Conservation (phyloP, 139 green algal genomes). For the Chlorella sp. region DNA sequence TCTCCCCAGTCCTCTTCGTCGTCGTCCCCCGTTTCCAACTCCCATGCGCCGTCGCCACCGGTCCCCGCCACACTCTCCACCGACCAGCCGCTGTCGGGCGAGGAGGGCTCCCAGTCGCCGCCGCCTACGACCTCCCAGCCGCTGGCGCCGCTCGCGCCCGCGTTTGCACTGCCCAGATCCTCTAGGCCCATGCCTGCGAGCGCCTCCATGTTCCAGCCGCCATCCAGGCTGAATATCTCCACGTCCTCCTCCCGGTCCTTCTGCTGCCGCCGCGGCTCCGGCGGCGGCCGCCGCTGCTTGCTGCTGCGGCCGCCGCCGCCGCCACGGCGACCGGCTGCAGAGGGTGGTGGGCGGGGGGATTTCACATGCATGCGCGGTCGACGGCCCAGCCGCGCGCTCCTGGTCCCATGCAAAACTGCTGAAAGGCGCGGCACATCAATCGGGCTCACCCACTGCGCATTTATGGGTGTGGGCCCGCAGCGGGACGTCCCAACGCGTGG, state of each 20-base stretch:
- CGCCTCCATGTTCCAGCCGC: conserved; percentile 41
- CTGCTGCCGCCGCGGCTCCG: not conserved
- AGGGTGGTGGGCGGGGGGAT: too few relatives aligned
- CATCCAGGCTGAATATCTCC: conserved; percentile 47
- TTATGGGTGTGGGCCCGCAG: too few relatives aligned
- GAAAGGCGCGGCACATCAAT: too few relatives aligned
- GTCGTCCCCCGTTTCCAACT: conserved; percentile 19
- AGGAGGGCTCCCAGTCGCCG: not conserved
- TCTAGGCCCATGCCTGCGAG: conserved; percentile 4
- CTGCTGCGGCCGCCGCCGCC: not conserved
- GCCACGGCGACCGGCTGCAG: conserved; percentile 1
- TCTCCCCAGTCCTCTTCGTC: conserved; percentile 1
- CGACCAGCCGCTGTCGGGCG: not conserved
- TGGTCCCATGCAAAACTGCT: too few relatives aligned
- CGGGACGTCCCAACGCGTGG: too few relatives aligned
- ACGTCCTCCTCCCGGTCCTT: conserved; percentile 32
- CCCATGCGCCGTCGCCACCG: conserved; percentile 7
- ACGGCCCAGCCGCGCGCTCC: too few relatives aligned
- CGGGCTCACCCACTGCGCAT: too few relatives aligned
- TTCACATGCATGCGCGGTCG: too few relatives aligned
- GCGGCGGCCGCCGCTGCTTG: not conserved
- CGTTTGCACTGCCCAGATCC: conserved; percentile 7
- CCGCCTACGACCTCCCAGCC: not conserved
- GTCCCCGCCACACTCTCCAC: conserved; percentile 1
- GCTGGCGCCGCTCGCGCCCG: not conserved